A percentile compares a stretch with the other conserved stretches of the same genome.
phyloP scores from a whole-genome alignment of 176 grass and related monocot species.

The Microstegium vimineum region DNA sequence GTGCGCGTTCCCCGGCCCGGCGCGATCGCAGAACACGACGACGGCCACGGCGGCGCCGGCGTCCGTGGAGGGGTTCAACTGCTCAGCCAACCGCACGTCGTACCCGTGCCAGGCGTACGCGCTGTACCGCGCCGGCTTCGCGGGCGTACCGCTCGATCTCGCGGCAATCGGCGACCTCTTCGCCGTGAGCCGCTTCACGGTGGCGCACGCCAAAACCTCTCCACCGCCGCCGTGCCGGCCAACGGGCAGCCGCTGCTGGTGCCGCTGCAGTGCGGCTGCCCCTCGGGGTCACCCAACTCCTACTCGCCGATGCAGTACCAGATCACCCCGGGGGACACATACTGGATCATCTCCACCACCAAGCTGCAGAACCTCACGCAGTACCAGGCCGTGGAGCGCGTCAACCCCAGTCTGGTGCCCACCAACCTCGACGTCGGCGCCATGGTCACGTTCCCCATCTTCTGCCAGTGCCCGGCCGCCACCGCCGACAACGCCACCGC shows the following conservation, averaged over 20 bases:
- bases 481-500: conserved; percentile 23
- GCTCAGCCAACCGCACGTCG: conserved; percentile 39
- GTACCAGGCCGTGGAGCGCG: conserved; percentile 72
- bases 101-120: conserved; percentile 91
- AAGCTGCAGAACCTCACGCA: conserved; percentile 84
- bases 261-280: conserved; percentile 66
- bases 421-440: conserved; percentile 47
- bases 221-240: conserved; percentile 24
- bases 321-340: conserved; percentile 61
- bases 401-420: conserved; percentile 60
- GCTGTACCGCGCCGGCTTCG: conserved; percentile 59
- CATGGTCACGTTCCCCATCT: conserved; percentile 79
- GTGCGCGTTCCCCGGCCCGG: conserved; percentile 9
- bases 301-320: conserved; percentile 62
- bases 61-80: conserved; percentile 57
- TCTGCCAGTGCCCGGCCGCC: conserved; percentile 86
- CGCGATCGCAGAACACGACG: conserved; percentile 22
- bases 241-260: conserved; percentile 66
- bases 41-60: conserved; percentile 17
- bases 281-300: conserved; percentile 37
- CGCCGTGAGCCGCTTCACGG: conserved; percentile 59
- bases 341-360: conserved; percentile 57
- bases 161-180: conserved; percentile 65
- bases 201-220: conserved; percentile 78
- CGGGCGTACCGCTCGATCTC: conserved; percentile 24